Percentiles rank a stretch among this genome's conserved stretches.
Evolutionary conservation across 352 stramenopile genomes (phyloP).

Genomic region (Globisporangium orthogonon): DNA sequence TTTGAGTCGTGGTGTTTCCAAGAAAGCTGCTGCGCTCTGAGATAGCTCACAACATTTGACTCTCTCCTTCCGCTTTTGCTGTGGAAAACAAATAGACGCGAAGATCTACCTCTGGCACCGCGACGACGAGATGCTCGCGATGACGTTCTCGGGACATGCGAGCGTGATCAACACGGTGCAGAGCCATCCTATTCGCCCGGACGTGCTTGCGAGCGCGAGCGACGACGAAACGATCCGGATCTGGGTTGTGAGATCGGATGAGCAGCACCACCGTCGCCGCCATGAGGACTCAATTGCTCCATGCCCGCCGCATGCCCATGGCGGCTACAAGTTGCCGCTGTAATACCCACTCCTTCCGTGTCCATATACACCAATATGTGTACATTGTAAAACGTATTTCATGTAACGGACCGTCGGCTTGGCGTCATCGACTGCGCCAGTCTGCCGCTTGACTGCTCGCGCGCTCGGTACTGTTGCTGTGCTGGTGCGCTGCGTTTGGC

Average conservation of each 20-base stretch:
- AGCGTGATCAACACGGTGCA: conserved; percentile 69
- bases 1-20: not conserved
- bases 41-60: not conserved
- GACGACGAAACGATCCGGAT: conserved; percentile 69
- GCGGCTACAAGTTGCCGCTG: too few species aligned
- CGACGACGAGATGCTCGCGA: conserved; percentile 35
- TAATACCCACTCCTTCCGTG: too few species aligned
- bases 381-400: too few species aligned
- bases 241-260: conserved; percentile 20
- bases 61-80: not conserved
- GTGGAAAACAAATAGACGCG: conserved; percentile 26
- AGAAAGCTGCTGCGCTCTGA: not conserved
- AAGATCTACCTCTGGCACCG: conserved; percentile 54
- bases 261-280: not conserved
- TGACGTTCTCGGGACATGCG: conserved; percentile 39
- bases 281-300: not conserved
- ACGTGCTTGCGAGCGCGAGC: conserved; percentile 60
- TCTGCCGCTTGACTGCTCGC: too few species aligned
- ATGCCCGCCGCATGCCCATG: not conserved
- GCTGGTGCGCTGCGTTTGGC: not conserved
- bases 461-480: not conserved
- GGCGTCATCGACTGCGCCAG: too few species aligned
- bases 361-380: too few species aligned
- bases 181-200: conserved; percentile 35
- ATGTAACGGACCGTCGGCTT: too few species aligned